Evolutionary conservation across 2,329 filamentous ascomycete species (phyloP), one percentile per base, ranked within the genome.

Genomic region (Meredithiella fracta): DNA sequence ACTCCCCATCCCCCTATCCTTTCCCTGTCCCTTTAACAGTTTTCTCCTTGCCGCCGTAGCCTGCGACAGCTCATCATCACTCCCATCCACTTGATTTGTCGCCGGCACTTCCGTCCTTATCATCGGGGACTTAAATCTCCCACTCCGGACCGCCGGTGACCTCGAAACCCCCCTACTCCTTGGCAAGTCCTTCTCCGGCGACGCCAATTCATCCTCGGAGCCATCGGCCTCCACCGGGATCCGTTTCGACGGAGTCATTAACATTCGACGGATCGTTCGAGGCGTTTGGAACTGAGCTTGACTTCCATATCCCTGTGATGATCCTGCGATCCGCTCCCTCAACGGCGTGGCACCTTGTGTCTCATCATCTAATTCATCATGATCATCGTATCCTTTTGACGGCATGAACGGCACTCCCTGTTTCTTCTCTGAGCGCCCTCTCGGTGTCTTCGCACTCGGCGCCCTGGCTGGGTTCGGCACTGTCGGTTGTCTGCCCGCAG

Each of bases 121-220:
- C 26, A n/a, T 42, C 23, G 29, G 34, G 22, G 29, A 26, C 3
- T 26, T 44, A 7, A 53, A 44, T 5, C 25, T n/a, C 14, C 52
- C 52, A 26, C 6, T 8, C 17, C 47, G 38, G 8, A 38, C 11
- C 23, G 37, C 44, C 31, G 56, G 47, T 20, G 52, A 58, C 20
- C 22, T 25, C 20, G 52, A 42, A 23, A 38, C 23, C 3, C 31
- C 9, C 8, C 20, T 11, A 22, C n/a, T 25, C 9, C 20, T 34
- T 31, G 51, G 47, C 17, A 51, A 23, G 29, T 17, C 22, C n/a
- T 38, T 54, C 25, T 54, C 52, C 25, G 56, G 52, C 26, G 57
- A 55, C 6, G 57, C 57, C 7, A 58, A 17, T 47, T 58, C 57
- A n/a, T 58, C 57, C 34, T 56, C 57, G 25, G 47, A 40, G 15